A percentile compares a stretch with the other conserved stretches of the same genome.
phyloP scores from a whole-genome alignment of 345 rosid genomes.

The Camelina laxa region DNA sequence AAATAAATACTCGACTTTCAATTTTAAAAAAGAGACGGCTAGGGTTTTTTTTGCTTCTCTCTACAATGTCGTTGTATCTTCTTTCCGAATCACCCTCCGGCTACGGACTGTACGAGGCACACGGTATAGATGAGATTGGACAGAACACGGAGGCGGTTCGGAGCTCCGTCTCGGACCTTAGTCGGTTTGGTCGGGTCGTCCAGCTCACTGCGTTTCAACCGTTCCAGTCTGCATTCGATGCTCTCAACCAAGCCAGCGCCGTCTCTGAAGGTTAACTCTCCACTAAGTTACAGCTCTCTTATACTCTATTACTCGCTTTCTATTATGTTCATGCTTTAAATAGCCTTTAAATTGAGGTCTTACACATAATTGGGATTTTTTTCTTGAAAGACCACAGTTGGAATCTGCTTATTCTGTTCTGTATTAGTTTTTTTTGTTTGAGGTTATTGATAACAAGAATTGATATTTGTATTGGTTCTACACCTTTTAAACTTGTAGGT shows the following conservation, averaged over 20 bases:
- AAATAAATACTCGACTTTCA: conserved; percentile 9
- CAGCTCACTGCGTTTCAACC: conserved; percentile 78
- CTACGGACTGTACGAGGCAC: conserved; percentile 56
- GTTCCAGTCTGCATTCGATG: conserved; percentile 66
- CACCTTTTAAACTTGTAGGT: conserved; percentile 35
- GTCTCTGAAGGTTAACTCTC: conserved; percentile 68
- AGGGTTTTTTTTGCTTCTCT: conserved; percentile 12
- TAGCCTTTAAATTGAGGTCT: not conserved
- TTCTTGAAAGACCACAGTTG: not conserved
- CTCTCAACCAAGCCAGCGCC: conserved; percentile 82
- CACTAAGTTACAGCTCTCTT: not conserved
- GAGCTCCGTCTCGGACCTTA: conserved; percentile 67
- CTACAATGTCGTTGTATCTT: conserved; percentile 61
- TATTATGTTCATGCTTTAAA: not conserved
- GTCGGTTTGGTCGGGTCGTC: conserved; percentile 78
- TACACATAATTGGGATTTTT: not conserved
- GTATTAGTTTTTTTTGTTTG: not conserved
- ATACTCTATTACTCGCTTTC: not conserved
- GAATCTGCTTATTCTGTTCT: conserved; percentile 8
- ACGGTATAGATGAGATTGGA: conserved; percentile 81
- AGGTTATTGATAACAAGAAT: not conserved
- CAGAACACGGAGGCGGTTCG: conserved; percentile 85
- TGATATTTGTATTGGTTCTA: not conserved
- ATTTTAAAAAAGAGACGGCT: conserved; percentile 15
- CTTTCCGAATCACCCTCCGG: conserved; percentile 80